Evolutionary conservation across 306 rosid genomes (phyloP), one percentile per base, ranked within the genome.

Genomic region (Spatholobus suberectus): DNA sequence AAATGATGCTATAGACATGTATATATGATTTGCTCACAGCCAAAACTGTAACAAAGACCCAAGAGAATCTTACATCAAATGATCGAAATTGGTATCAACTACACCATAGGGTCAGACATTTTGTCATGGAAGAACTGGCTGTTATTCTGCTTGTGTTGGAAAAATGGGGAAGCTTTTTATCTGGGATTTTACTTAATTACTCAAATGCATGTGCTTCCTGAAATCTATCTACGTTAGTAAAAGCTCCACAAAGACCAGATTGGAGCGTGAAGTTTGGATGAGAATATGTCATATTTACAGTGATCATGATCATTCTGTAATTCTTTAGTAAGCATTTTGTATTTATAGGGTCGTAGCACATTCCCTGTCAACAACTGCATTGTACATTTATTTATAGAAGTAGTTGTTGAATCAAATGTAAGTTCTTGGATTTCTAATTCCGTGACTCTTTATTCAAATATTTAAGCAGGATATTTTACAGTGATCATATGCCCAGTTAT

Each of bases 21-120:
- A 40, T 57, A 51, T 81, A 34, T 80, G 71, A 77, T 78, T 84
- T 83, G 75, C 76, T 78, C 23, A 54, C 92, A 92, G 97, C 91
- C 8, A 94, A 85, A 85, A 75, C 86, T 41, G 81, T 29, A 38
- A 73, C 89, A 46, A 86, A 82, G 81, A 29, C 85, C 11, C 90
- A 86, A 81, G 79, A 55, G 2, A 89, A 80, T 72, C 82, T 61
- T 73, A 66, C 87, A 5, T 86, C 92, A 4, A 83, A 76, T 40
- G 79, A 81, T 77, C 73, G 75, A 86, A 87, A 74, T 74, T 84
- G 86, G 77, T 73, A 6, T 63, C 78, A 18, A 14, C 81, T 47
- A 35, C 84, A 40, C n/a, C 35, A 46, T 87, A 87, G 71, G 76
- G 83, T 52, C 79, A 40, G 57, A 47, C 61, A 73, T 82, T 20